phyloP scores from a whole-genome alignment of 2,329 filamentous ascomycete genomes.

The Ramichloridium luteum region DNA sequence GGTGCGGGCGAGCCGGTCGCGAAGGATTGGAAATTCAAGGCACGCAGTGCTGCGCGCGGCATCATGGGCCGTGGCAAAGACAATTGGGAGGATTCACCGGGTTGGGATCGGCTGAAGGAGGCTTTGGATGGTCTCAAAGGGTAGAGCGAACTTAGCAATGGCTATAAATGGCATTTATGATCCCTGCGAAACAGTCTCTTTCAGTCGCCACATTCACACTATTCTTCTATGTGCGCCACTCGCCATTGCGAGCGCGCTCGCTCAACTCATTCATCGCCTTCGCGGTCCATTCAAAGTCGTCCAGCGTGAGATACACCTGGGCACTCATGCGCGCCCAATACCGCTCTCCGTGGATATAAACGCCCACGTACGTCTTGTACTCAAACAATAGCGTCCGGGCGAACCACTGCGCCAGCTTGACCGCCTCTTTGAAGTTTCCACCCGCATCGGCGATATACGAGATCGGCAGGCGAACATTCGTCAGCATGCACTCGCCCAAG shows the following conservation, averaged over 20 bases:
- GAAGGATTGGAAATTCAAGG: conserved; percentile 77
- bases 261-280: conserved; percentile 46
- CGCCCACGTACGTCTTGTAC: conserved; percentile 61
- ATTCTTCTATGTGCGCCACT: too few species aligned
- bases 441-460: conserved; percentile 26
- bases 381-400: conserved; percentile 32
- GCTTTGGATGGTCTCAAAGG: conserved; percentile 31
- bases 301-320: conserved; percentile 71
- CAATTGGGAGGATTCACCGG: conserved; percentile 64
- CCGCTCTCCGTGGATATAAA: conserved; percentile 47
- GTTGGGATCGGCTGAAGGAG: conserved; percentile 50
- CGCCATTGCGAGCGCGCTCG: conserved; percentile 37
- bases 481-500: conserved; percentile 55
- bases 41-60: conserved; percentile 67
- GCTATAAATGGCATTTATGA: too few species aligned
- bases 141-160: too few species aligned
- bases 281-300: conserved; percentile 64
- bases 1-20: conserved; percentile 51
- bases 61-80: conserved; percentile 74
- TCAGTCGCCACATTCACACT: conserved; percentile 24
- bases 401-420: conserved; percentile 32
- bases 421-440: conserved; percentile 20
- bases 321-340: conserved; percentile 65
- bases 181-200: too few species aligned
- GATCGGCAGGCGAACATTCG: conserved; percentile 63